Evolutionary conservation across 2,329 filamentous ascomycete species (phyloP), one percentile per base, ranked within the genome.

Genomic region (Apiospora koreana): DNA sequence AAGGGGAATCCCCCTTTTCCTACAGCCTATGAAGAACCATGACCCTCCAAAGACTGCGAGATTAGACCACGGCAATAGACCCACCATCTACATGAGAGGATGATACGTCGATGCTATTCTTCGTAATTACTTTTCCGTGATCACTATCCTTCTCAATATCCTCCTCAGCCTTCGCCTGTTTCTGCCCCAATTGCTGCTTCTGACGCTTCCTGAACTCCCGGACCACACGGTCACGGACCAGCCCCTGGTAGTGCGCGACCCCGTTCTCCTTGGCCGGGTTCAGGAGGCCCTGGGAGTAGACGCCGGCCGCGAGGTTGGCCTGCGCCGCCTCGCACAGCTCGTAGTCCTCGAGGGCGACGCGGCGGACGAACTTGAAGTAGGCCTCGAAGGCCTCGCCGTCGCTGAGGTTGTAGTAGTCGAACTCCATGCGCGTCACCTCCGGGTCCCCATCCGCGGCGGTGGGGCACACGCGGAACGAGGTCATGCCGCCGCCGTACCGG

Each of bases 401-500:
- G 83, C 70, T 84, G 41, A 81, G 73, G 70, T 89, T 86, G 73
- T 88, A 89, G 72, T 89, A 89, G 74, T 89, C 87, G 71, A 89
- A 89, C 73, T 88, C 86, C 86, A 88, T 88, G 18, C 85, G 80
- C 0, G 84, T 85, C 23, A 86, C 79, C 0, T 82, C 81, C 0
- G 87, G 86, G 10, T 14, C 50, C 50, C 41, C 41, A 2, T 16
- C 41, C 12, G 12, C 43, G 31, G 86, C 81, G 0, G 81, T 85
- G 0, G 87, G 87, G 72, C 86, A 86, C 1, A 87, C 86, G 1
- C 87, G 83, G 77, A 88, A 89, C 6, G 82, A 86, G 14, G 84
- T 85, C 86, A 89, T 88, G 4, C 87, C 87, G 0, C 87, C 87
- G 1, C 86, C 87, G 69, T 89, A 89, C 48, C 89, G 84, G 69